A percentile compares a stretch with the other conserved stretches of the same genome.
These are phyloP conservation scores for Hippophae gyantsensis DNA, from an alignment of 306 rosid genomes.

Conservation along the genomic window DNA sequence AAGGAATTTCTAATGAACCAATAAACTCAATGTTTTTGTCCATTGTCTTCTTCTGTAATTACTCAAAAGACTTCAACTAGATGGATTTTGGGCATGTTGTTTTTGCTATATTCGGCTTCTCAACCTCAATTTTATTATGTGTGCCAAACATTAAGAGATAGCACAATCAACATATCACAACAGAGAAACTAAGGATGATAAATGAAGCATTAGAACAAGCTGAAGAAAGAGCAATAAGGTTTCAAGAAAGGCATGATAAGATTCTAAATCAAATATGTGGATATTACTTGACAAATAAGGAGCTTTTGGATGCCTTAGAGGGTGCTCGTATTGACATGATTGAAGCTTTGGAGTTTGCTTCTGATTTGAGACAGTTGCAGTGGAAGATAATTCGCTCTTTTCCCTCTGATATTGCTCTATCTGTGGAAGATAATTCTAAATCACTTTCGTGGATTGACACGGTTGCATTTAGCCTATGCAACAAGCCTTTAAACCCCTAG, in stretches of 20 bases:
- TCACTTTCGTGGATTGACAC: too few species aligned
- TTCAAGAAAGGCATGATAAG: constrained; percentile 48
- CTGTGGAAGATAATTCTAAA: too few species aligned
- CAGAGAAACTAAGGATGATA: constrained; percentile 36
- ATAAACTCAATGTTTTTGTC: constrained; percentile 28
- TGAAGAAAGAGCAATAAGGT: constrained; percentile 42
- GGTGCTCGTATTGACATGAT: constrained; percentile 39
- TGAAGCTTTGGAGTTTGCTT: constrained; percentile 41
- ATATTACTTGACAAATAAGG: constrained; percentile 38
- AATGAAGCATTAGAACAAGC: constrained; percentile 48
- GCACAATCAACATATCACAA: constrained; percentile 26
- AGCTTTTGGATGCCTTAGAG: constrained; percentile 35
- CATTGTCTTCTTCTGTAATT: too few species aligned
- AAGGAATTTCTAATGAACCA: too few species aligned
- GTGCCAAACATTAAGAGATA: constrained; percentile 30
- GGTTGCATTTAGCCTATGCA: too few species aligned
- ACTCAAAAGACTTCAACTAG: too few species aligned
- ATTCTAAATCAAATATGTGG: constrained; percentile 35
- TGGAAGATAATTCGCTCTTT: constrained; percentile 27
- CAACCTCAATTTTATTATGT: constrained; percentile 31
- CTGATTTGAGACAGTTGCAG: constrained; percentile 40
- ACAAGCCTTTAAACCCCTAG: too few species aligned
- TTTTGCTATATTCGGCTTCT: constrained; percentile 42
- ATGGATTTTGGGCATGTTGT: constrained; percentile 26
- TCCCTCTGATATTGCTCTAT: constrained; percentile 33